Conservation (phyloP, 352 stramenopile genomes). For the Pythium sukuiense region DNA sequence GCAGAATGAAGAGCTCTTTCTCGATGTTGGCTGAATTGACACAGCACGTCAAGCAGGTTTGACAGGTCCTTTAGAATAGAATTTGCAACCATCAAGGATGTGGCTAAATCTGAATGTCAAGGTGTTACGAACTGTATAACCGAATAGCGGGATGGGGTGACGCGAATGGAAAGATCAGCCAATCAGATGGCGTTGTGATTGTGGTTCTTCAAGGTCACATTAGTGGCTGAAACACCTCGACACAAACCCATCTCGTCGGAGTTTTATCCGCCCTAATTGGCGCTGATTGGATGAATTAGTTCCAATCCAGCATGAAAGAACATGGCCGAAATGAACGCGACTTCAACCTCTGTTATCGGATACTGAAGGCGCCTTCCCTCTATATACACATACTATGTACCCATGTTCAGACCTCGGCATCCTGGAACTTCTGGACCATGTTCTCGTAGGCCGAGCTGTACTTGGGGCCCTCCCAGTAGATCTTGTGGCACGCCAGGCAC, state of each 20-base stretch:
- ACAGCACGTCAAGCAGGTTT: neutral
- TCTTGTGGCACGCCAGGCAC: constrained; percentile 59
- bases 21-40: constrained; percentile 17
- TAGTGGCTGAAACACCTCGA: neutral
- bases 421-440: constrained; percentile 48
- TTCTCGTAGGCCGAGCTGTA: constrained; percentile 69
- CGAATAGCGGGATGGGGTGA: neutral
- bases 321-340: neutral
- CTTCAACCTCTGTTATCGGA: constrained; percentile 4
- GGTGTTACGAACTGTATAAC: neutral
- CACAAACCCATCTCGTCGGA: neutral
- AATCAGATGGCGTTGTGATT: constrained; percentile 11
- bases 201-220: constrained; percentile 13
- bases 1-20: neutral
- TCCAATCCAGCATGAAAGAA: neutral
- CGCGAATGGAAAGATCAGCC: neutral
- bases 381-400: neutral
- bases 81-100: neutral
- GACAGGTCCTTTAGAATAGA: neutral
- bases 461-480: constrained; percentile 83
- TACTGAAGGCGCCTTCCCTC: neutral
- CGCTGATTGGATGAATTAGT: neutral
- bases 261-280: neutral
- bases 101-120: neutral
- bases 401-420: neutral